These are phyloP conservation scores for Neoscytalidium dimidiatum DNA, from an alignment of 2,329 filamentous ascomycete species.

Conservation along the genomic window DNA sequence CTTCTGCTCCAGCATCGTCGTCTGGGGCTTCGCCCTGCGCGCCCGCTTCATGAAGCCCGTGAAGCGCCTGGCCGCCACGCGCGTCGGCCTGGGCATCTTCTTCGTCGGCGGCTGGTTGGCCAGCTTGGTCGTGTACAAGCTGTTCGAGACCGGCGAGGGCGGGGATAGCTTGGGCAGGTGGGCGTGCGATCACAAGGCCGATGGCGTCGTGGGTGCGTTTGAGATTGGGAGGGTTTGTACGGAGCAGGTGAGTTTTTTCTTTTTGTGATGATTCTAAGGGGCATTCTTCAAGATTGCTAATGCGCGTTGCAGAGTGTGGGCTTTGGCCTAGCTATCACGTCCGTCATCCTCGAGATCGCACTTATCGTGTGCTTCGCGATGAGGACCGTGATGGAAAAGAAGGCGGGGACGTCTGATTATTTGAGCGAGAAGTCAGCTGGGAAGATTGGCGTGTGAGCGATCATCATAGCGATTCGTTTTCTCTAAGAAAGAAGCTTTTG, in stretches of 20 bases:
- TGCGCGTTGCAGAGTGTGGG: neutral
- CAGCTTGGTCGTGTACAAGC: slow-evolving; percentile 26
- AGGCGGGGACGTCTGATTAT: neutral
- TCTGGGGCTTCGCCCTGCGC: slow-evolving; percentile 14
- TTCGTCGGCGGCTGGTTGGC: slow-evolving; percentile 27
- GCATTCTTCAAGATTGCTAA: neutral
- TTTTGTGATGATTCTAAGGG: neutral
- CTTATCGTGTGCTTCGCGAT: slow-evolving; percentile 3
- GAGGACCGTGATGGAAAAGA: neutral
- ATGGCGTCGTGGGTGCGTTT: neutral
- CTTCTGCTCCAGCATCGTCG: slow-evolving; percentile 5
- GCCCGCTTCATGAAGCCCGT: slow-evolving; percentile 24
- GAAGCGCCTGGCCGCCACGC: slow-evolving; percentile 5
- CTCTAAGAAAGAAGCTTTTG: neutral
- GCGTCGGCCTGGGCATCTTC: slow-evolving; percentile 23
- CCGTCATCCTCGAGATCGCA: neutral
- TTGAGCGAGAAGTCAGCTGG: slow-evolving; percentile 6
- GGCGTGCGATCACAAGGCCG: neutral
- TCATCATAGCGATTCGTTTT: neutral
- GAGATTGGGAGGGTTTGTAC: slow-evolving; percentile 16
- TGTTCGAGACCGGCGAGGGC: neutral
- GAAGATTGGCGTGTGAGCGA: neutral
- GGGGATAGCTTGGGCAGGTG: neutral
- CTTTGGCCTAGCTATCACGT: neutral
- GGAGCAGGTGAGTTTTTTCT: slow-evolving; percentile 19